These are phyloP conservation scores for Penicillium sp. DNA, from an alignment of 2,329 filamentous ascomycete species.

Conservation along the genomic window DNA sequence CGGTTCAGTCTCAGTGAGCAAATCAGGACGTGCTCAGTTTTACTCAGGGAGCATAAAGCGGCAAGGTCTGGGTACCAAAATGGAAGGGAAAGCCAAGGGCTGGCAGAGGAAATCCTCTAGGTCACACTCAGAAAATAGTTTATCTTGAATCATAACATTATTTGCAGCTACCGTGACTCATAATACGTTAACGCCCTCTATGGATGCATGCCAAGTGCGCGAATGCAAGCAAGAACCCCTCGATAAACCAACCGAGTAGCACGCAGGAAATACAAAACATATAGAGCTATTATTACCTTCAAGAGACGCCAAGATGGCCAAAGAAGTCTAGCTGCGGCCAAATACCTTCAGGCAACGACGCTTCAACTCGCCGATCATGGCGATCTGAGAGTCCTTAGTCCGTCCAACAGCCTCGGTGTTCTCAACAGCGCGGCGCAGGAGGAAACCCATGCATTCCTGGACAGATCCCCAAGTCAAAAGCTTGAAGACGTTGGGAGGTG, in stretches of 20 bases:
- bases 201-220: conserved; percentile 23
- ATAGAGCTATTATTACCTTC: neutral
- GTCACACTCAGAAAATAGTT: neutral
- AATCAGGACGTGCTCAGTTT: no score
- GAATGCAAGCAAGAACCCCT: conserved; percentile 15
- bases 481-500: conserved; percentile 52
- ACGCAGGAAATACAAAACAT: neutral
- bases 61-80: no score
- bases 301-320: neutral
- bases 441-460: conserved; percentile 56
- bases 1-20: no score
- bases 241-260: conserved; percentile 1
- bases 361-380: conserved; percentile 35
- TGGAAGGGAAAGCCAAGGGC: no score
- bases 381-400: conserved; percentile 43
- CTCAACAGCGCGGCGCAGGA: conserved; percentile 64
- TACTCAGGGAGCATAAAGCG: no score
- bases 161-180: conserved; percentile 11
- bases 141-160: conserved; percentile 18
- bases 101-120: no score
- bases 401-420: conserved; percentile 60
- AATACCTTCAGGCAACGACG: conserved; percentile 28
- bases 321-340: conserved; percentile 13
- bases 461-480: conserved; percentile 57
- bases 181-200: conserved; percentile 24